phyloP scores from a whole-genome alignment of 257 asterid genomes.

The Salvia hispanica region DNA sequence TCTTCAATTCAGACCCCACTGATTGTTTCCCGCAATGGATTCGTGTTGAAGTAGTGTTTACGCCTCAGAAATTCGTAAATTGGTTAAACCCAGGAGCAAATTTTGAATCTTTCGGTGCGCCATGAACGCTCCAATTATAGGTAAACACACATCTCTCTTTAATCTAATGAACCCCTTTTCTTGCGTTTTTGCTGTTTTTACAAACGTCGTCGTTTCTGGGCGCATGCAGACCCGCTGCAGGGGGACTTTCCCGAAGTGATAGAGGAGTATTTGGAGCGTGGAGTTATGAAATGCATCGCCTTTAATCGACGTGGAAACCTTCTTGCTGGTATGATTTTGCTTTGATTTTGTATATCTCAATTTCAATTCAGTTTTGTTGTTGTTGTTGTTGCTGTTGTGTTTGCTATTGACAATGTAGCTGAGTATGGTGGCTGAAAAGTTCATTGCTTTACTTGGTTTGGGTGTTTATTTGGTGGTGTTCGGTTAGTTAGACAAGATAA shows the following conservation, averaged over 20 bases:
- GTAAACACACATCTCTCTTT: slow-evolving; percentile 30
- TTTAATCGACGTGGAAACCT: slow-evolving; percentile 95
- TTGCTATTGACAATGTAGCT: slow-evolving; percentile 10
- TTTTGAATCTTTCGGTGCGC: not conserved
- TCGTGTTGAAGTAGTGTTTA: not conserved
- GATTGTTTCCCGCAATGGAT: not conserved
- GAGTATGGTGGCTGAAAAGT: slow-evolving; percentile 4
- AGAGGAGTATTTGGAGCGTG: slow-evolving; percentile 88
- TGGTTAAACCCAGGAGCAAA: not conserved
- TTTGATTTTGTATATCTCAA: not conserved
- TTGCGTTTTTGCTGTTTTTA: not conserved
- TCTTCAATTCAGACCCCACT: not conserved
- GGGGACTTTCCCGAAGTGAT: slow-evolving; percentile 93
- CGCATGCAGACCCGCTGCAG: slow-evolving; percentile 75
- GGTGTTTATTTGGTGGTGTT: not conserved
- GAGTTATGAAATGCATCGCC: slow-evolving; percentile 76
- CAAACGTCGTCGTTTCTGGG: not conserved
- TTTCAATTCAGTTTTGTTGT: not conserved
- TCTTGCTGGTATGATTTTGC: slow-evolving; percentile 67
- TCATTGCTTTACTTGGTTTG: not conserved
- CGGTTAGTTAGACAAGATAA: no score
- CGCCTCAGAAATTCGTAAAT: not conserved
- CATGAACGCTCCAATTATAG: slow-evolving; percentile 73
- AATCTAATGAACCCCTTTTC: not conserved
- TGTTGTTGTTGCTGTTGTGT: not conserved